Conservation (phyloP, 2,329 filamentous ascomycete species). For the Dactylonectria estremocensis region DNA sequence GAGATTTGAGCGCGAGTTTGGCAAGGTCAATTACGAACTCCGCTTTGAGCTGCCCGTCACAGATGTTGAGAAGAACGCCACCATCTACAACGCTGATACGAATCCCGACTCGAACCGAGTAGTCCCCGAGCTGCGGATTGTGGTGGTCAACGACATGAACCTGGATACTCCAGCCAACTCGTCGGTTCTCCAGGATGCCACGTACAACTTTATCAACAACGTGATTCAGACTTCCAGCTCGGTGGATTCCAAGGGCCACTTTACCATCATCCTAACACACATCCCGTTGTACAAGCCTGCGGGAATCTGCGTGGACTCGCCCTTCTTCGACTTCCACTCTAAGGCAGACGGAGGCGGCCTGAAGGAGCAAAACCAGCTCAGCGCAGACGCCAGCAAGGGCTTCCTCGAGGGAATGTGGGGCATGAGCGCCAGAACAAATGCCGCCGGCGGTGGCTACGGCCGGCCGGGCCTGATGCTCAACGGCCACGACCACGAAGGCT, state of each 20-base stretch:
- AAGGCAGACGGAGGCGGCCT: slow-evolving; percentile 78
- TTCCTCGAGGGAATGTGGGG: slow-evolving; percentile 91
- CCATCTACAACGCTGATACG: slow-evolving; percentile 58
- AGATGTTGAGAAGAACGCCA: slow-evolving; percentile 56
- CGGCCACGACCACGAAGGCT: slow-evolving; percentile 96
- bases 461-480: slow-evolving; percentile 86
- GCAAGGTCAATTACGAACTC: slow-evolving; percentile 91
- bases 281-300: slow-evolving; percentile 89
- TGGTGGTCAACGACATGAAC: slow-evolving; percentile 94
- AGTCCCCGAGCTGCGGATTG: slow-evolving; percentile 80
- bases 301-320: slow-evolving; percentile 87
- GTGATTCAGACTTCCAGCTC: slow-evolving; percentile 75
- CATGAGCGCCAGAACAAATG: slow-evolving; percentile 74
- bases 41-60: slow-evolving; percentile 74
- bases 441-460: slow-evolving; percentile 74
- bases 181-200: slow-evolving; percentile 78
- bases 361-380: slow-evolving; percentile 93
- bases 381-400: slow-evolving; percentile 77
- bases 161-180: slow-evolving; percentile 86
- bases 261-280: slow-evolving; percentile 91
- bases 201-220: slow-evolving; percentile 82
- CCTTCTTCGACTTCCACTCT: slow-evolving; percentile 85
- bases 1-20: slow-evolving; percentile 89
- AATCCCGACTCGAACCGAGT: slow-evolving; percentile 65
- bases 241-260: slow-evolving; percentile 74